Evolutionary conservation across 192 early-diverging fungal genomes (phyloP).

Genomic region (Backusella parvicylindrica): DNA sequence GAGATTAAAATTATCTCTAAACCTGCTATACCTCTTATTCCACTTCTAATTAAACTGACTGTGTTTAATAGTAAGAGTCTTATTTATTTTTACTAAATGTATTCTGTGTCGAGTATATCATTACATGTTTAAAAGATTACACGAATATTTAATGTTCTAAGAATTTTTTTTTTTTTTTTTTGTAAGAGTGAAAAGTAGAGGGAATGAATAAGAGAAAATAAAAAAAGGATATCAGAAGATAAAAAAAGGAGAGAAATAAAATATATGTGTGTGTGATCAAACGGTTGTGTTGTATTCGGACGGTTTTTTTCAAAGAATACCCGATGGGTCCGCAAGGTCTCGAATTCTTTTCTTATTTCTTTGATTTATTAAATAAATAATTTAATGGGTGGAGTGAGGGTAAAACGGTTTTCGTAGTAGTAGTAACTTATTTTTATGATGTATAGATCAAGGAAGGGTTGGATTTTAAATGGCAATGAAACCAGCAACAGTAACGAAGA

Average conservation of each 20-base stretch:
- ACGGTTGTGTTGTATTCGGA: neutral
- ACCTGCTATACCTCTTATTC: neutral
- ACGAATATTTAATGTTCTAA: neutral
- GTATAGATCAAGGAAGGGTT: neutral
- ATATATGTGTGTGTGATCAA: neutral
- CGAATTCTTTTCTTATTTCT: neutral
- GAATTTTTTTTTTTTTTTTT: neutral
- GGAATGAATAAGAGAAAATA: neutral
- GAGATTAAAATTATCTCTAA: neutral
- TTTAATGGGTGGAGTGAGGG: neutral
- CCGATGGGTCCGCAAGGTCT: neutral
- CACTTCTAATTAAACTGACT: neutral
- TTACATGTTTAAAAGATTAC: neutral
- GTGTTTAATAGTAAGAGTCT: too few relatives aligned
- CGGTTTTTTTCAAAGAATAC: neutral
- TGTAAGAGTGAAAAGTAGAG: neutral
- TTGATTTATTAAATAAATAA: neutral
- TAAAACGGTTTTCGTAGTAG: neutral
- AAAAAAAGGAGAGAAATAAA: neutral
- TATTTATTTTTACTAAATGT: neutral
- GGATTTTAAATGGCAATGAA: neutral
- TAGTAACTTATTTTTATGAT: neutral
- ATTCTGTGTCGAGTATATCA: neutral
- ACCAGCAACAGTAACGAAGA: neutral
- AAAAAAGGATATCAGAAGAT: neutral